phyloP scores from a whole-genome alignment of 228 moss, liverwort and hornwort species.

The Sphagnum magellanicum region DNA sequence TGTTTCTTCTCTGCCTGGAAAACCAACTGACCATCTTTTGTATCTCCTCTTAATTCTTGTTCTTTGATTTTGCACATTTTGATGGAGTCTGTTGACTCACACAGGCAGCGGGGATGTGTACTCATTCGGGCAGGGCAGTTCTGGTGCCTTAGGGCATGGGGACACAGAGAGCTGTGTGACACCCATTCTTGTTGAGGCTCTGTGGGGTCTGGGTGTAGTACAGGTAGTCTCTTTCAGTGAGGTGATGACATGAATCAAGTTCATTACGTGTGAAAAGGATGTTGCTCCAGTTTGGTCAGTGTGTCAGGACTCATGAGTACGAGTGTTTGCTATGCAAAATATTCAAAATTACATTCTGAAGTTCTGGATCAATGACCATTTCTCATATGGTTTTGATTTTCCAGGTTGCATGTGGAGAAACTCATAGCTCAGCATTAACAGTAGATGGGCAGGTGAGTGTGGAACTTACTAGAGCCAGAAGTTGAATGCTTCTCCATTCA shows the following conservation, averaged over 20 bases:
- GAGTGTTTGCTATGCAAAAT: too few relatives aligned
- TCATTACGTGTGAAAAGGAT: not conserved
- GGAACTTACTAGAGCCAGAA: not conserved
- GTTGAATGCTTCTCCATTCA: too few relatives aligned
- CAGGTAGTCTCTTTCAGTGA: constrained; percentile 28
- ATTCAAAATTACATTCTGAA: too few relatives aligned
- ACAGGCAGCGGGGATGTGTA: constrained; percentile 77
- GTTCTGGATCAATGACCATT: too few relatives aligned
- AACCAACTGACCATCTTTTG: too few relatives aligned
- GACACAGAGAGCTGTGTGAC: constrained; percentile 38
- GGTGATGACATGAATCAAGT: too few relatives aligned
- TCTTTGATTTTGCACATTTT: too few relatives aligned
- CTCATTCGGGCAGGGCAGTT: constrained; percentile 61
- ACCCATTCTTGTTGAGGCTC: constrained; percentile 46
- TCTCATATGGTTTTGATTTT: too few relatives aligned
- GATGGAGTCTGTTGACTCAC: constrained; percentile 4
- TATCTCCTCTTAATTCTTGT: too few relatives aligned
- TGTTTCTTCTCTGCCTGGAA: too few relatives aligned
- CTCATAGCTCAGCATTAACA: constrained; percentile 60
- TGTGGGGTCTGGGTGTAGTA: constrained; percentile 70
- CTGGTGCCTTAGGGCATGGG: constrained; percentile 69
- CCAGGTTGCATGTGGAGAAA: constrained; percentile 76
- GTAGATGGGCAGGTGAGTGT: constrained; percentile 58
- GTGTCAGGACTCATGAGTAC: too few relatives aligned
- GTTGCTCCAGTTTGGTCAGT: too few relatives aligned